Evolutionary conservation across 257 asterid genomes (phyloP).

Genomic region (Misopates orontium): DNA sequence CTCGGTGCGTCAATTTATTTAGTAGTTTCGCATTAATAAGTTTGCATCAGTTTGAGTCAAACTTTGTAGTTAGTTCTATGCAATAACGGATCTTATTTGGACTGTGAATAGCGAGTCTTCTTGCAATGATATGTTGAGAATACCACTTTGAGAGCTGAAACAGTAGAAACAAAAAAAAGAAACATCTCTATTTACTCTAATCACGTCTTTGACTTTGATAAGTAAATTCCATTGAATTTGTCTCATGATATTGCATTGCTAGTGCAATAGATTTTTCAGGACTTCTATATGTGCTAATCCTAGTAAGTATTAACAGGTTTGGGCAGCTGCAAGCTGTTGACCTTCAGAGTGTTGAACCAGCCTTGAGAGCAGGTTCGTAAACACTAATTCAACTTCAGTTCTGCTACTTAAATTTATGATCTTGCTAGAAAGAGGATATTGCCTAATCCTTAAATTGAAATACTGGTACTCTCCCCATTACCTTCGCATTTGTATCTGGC

Average conservation of each 20-base stretch:
- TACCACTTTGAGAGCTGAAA: neutral
- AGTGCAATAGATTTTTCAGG: neutral
- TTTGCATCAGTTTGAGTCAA: neutral
- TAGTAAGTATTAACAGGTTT: constrained; percentile 24
- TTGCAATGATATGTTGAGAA: neutral
- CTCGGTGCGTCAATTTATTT: neutral
- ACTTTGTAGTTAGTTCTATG: neutral
- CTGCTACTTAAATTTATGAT: neutral
- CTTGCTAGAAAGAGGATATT: neutral
- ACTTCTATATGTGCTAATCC: neutral
- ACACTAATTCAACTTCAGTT: neutral
- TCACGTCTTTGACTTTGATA: neutral
- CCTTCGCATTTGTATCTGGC: neutral
- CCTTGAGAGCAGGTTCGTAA: constrained; percentile 75
- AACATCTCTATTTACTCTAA: neutral
- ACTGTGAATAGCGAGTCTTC: neutral
- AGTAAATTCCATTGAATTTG: neutral
- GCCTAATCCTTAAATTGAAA: neutral
- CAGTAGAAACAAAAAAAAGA: neutral
- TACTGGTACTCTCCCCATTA: neutral
- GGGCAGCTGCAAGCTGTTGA: constrained; percentile 91
- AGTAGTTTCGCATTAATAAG: neutral
- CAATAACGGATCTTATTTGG: neutral
- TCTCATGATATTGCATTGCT: neutral
- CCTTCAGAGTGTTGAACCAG: constrained; percentile 81